Evolutionary conservation across 768 basidiomycete species (phyloP), one percentile per base, ranked within the genome.

Genomic region (Ramaria rubella): DNA sequence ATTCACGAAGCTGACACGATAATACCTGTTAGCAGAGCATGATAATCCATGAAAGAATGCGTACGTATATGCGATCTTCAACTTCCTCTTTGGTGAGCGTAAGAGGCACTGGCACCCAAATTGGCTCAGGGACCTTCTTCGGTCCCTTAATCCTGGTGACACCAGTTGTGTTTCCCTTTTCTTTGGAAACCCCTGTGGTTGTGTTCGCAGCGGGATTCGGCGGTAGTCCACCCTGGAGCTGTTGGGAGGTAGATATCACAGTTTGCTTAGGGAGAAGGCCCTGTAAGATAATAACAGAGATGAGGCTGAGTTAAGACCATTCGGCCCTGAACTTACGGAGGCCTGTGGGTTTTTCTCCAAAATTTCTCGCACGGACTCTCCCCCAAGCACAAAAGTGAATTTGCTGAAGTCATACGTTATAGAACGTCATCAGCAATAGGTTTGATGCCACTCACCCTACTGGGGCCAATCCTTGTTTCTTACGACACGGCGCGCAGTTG

Each of bases 401-500:
- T 30, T 45, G n/a, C 45, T 56, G 44, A 17, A 40, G 19, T 17
- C 8, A 49, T 33, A 46, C 15, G 54, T 27, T 24, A 27, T 34
- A 14, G 15, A 12, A 14, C 5, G 12, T 30, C 55, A 26, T 15
- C 8, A 2, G 24, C 6, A 12, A 36, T 31, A 55, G n/a, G n/a
- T 42, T 17, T 12, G 15, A 44, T 29, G 23, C n/a, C 15, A 67
- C 79, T 19, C 61, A 86, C 86, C 83, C 83, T 27, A 76, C 76
- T 0, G 83, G 76, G 51, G 75, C 75, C 29, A 85, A 70, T 21
- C 85, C 86, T 65, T 81, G 75, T 15, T 77, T 72, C 67, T 83
- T 86, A 57, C 81, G 77, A 68, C 88, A 90, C 4, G 65, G 67
- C 40, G 76, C 73, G 60, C 88, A 90, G 65, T 82, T 87, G 69